Evolutionary conservation across 2,329 filamentous ascomycete genomes (phyloP).

Genomic region (Moelleriella libera): DNA sequence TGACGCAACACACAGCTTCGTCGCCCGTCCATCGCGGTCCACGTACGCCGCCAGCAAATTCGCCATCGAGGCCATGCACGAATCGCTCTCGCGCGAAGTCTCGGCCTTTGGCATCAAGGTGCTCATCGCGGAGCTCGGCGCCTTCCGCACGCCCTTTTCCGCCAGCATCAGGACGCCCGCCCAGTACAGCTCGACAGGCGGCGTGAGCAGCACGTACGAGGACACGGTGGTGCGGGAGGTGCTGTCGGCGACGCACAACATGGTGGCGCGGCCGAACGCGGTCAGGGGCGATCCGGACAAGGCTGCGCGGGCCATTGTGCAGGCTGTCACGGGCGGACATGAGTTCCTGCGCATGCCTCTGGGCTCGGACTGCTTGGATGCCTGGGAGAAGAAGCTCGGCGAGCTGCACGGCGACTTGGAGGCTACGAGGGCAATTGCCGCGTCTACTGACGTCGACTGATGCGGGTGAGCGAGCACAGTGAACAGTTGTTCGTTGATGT

Average conservation of each 20-base stretch:
- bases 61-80: slow-evolving; percentile 24
- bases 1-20: background rate
- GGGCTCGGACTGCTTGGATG: background rate
- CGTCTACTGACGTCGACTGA: background rate
- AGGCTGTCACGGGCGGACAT: background rate
- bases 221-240: slow-evolving; percentile 9
- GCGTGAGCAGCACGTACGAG: slow-evolving; percentile 13
- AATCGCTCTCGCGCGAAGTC: slow-evolving; percentile 27
- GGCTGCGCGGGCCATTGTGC: background rate
- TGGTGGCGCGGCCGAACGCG: background rate
- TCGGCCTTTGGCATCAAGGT: slow-evolving; percentile 27
- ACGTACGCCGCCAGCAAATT: slow-evolving; percentile 32
- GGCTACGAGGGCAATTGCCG: background rate
- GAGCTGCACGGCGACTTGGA: background rate
- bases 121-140: slow-evolving; percentile 32
- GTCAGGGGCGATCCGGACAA: slow-evolving; percentile 1
- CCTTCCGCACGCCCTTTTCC: slow-evolving; percentile 34
- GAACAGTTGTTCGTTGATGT: background rate
- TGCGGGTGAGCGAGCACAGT: background rate
- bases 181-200: slow-evolving; percentile 5
- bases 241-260: background rate
- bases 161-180: background rate
- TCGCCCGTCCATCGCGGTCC: slow-evolving; percentile 13
- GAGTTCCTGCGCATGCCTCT: background rate
- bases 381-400: background rate